These are phyloP conservation scores for Plasmodium inui DNA, from an alignment of 169 alveolate genomes.

Conservation along the genomic window DNA sequence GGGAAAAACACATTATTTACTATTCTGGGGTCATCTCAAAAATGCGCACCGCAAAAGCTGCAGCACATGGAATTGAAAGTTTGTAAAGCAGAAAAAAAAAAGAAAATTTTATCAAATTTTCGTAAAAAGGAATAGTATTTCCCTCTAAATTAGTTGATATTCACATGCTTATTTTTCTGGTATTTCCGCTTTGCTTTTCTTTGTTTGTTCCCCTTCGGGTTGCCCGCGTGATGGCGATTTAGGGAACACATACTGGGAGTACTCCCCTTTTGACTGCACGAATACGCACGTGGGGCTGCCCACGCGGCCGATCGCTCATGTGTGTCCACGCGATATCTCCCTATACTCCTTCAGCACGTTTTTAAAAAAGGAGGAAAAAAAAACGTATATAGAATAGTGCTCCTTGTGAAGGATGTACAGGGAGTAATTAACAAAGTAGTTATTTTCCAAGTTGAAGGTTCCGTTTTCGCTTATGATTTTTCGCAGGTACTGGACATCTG, in stretches of 20 bases:
- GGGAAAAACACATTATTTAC: neutral
- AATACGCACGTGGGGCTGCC: neutral
- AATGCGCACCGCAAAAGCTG: neutral
- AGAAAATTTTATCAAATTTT: neutral
- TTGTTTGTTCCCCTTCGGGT: neutral
- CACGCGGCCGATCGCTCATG: neutral
- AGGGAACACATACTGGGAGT: neutral
- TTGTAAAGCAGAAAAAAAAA: neutral
- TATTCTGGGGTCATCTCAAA: neutral
- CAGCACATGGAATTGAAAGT: neutral
- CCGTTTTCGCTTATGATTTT: slow-evolving; percentile 62
- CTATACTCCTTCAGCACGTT: slow-evolving; percentile 54
- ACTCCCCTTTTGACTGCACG: neutral
- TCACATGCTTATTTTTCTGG: neutral
- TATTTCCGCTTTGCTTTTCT: neutral
- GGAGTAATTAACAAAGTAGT: slow-evolving; percentile 54
- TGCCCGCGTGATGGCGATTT: neutral
- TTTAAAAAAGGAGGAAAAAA: slow-evolving; percentile 59
- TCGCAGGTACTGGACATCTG: slow-evolving; percentile 37
- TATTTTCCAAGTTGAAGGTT: slow-evolving; percentile 33
- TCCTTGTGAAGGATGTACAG: slow-evolving; percentile 60
- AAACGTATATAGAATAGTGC: slow-evolving; percentile 66
- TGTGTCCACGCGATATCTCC: slow-evolving; percentile 24
- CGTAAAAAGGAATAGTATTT: neutral
- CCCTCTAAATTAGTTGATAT: neutral